Evolutionary conservation across 208 protist species (phyloP), one percentile per base, ranked within the genome.

Genomic region (Acanthamoeba divionensis): DNA sequence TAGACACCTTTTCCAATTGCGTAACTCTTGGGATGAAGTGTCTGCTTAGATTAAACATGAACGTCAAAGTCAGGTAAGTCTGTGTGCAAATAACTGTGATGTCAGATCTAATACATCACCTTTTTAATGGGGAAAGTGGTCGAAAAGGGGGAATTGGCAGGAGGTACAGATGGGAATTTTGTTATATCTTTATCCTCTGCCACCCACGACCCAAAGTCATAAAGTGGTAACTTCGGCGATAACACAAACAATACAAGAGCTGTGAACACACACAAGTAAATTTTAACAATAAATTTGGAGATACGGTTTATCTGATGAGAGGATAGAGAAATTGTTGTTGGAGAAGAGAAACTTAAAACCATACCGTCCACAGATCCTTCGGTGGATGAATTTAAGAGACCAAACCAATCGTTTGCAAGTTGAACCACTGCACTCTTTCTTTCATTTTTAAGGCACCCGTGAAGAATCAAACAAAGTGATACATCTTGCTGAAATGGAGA

Each of bases 1-100:
- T 77, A 77, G 24, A 77, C 67, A 45, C 67, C 67, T 45, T 77
- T 77, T 29, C 67, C 67, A 24, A 77, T 77, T n/a, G 67, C 67
- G 67, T 77, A 77, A 29, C 67, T 77, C 41, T 77, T 77, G 12
- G 67, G 5, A 29, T 77, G 67, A 31, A 45, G 47, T 7, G 67
- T 52, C 54, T 77, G 67, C 67, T 75, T n/a, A n/a, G 33, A 65
- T 18, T 6, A 4, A 65, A 65, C 57, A 12, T 18, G 33, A 12
- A 6, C 3, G 8, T 65, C 33, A 12, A 65, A 29, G 4, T 12
- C 7, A 65, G 33, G 57, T 4, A 6, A 29, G 26, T 65, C 12
- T 6, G 12, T 65, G 26, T 4, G 26, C 26, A 65, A 36, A 41
- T 45, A 10, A 7, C 33, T 50, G 9, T 8, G 65, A 15, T 12